Evolutionary conservation across 768 basidiomycete genomes (phyloP), one percentile per base, ranked within the genome.

Genomic region (Russula olivacea): DNA sequence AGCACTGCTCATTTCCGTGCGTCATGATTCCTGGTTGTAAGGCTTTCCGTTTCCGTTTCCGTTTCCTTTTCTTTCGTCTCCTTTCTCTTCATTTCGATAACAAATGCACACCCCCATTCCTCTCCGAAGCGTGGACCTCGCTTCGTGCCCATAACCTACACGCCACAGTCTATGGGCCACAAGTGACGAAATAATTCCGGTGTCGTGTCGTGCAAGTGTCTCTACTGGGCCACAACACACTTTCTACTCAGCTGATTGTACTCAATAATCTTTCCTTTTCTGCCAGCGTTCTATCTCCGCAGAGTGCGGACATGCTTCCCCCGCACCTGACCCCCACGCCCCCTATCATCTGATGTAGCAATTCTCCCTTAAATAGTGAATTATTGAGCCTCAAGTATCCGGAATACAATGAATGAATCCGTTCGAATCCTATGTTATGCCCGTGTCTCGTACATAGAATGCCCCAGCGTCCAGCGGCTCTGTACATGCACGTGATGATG

Each of bases 261-360:
- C 62, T 41, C 58, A 54, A 60, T 40, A 23, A 51, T 56, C 58
- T 58, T 52, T 64, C 58, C 61, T 59, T 64, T 59, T 64, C 63
- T 54, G 58, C 53, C n/a, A 25, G 53, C 63, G 63, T 54, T 60
- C 41, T 64, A 64, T 64, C 36, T 54, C 59, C 63, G 63, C 53
- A 54, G 34, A 43, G 41, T 59, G 40, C 54, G 48, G 49, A 60
- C 63, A 64, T 56, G 63, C 63, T 59, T 64, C 63, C 40, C 53
- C 58, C 40, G 63, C 63, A 64, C 63, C 63, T 64, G 63, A 64
- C 63, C 48, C 21, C 63, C 63, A 64, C 63, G 58, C 59, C 63
- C 56, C 63, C 45, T 64, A 55, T 55, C 54, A 55, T 60, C 54
- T 64, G 63, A 64, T 64, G 58, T 56, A 48, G 58, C 25, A 21